Conservation (phyloP, 768 basidiomycete species). For the Zangia roseola region DNA sequence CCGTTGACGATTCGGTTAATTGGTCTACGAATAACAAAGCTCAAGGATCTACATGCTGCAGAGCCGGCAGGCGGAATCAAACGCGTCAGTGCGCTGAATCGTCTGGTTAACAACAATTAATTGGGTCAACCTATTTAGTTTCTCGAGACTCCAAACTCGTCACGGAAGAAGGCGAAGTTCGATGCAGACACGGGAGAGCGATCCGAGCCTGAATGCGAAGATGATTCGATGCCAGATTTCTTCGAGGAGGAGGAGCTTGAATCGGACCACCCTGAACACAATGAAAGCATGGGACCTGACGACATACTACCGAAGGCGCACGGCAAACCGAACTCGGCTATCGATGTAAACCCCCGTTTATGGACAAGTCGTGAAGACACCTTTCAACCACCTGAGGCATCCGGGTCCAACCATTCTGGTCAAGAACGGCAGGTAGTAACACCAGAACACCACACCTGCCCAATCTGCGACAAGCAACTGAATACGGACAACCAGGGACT, state of each 20-base stretch:
- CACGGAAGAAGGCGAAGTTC: constrained; percentile 42
- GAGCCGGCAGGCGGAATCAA: constrained; percentile 61
- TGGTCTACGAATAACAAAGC: constrained; percentile 83
- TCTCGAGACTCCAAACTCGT: constrained; percentile 43
- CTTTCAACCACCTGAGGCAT: constrained; percentile 5
- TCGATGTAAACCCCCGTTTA: background rate
- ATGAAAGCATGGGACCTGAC: constrained; percentile 2
- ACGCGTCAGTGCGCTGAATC: constrained; percentile 46
- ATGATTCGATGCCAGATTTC: constrained; percentile 51
- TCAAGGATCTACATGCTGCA: constrained; percentile 72
- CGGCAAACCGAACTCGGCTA: constrained; percentile 16
- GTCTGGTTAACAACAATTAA: background rate
- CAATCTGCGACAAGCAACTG: constrained; percentile 64
- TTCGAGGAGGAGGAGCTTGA: constrained; percentile 46
- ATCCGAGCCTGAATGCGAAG: constrained; percentile 23
- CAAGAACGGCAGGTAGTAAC: constrained; percentile 1
- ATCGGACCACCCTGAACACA: constrained; percentile 5
- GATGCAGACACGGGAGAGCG: constrained; percentile 14
- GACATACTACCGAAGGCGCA: background rate
- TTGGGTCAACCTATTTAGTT: constrained; percentile 43
- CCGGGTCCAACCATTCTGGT: constrained; percentile 14
- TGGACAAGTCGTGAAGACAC: background rate
- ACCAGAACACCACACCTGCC: constrained; percentile 50
- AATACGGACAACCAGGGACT: constrained; percentile 72
- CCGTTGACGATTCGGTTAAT: constrained; percentile 82